phyloP scores from a whole-genome alignment of 345 rosid species.

The Brassica juncea region DNA sequence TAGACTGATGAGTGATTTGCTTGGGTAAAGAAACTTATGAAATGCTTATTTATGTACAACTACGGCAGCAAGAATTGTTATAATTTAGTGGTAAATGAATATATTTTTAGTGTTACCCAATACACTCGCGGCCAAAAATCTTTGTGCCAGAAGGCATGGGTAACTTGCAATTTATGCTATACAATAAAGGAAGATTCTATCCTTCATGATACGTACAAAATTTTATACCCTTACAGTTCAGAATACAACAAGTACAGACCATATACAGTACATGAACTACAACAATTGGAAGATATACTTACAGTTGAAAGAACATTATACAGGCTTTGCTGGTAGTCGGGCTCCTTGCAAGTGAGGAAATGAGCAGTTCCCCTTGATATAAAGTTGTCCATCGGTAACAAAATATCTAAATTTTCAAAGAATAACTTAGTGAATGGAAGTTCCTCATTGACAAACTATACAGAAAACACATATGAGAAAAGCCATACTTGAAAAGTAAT shows the following conservation, averaged over 20 bases:
- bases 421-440: constrained; percentile 21
- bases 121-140: constrained; percentile 11
- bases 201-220: constrained; percentile 2
- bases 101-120: neutral
- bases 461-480: constrained; percentile 19
- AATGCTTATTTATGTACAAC: constrained; percentile 23
- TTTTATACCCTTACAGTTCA: constrained; percentile 1
- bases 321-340: constrained; percentile 94
- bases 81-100: constrained; percentile 15
- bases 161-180: neutral
- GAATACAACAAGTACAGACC: constrained; percentile 19
- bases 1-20: neutral
- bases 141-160: constrained; percentile 9
- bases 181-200: constrained; percentile 17
- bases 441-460: constrained; percentile 1
- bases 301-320: constrained; percentile 92
- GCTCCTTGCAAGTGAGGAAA: constrained; percentile 88
- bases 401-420: constrained; percentile 62
- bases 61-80: constrained; percentile 8
- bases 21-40: constrained; percentile 19
- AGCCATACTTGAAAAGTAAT: constrained; percentile 81
- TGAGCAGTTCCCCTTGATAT: constrained; percentile 92
- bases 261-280: constrained; percentile 10
- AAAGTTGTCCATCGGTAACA: constrained; percentile 96
- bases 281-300: constrained; percentile 46